Evolutionary conservation across 108 stramenopile genomes (phyloP).

Genomic region (Fragilariopsis cylindrus): DNA sequence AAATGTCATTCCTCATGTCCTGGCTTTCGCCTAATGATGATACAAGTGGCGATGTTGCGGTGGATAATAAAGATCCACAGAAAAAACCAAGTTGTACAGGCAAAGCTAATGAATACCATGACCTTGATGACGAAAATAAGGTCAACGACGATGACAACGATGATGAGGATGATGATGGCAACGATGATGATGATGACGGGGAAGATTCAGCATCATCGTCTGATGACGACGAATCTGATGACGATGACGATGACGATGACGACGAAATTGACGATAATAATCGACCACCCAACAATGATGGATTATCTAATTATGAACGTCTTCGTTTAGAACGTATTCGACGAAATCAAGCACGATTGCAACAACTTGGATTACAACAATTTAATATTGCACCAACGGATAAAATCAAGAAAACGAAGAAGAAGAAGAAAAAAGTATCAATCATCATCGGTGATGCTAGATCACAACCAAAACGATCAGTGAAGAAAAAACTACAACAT

Average conservation of each 20-base stretch:
- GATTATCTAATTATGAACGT: conserved; percentile 65
- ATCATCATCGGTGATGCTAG: background rate
- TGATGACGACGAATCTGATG: background rate
- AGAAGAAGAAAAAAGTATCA: background rate
- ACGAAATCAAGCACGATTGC: conserved; percentile 65
- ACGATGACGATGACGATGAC: background rate
- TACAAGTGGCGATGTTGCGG: no score
- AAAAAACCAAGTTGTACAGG: no score
- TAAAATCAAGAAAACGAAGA: no score
- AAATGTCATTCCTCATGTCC: no score
- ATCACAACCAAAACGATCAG: conserved; percentile 5
- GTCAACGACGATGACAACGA: no score
- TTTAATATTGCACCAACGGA: background rate
- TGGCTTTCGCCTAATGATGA: no score
- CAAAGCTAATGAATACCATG: no score
- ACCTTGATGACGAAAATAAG: no score
- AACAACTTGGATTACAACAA: conserved; percentile 48
- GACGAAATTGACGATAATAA: conserved; percentile 8
- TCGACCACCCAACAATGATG: conserved; percentile 20
- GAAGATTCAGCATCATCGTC: background rate
- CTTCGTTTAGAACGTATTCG: conserved; percentile 67
- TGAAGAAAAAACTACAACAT: background rate
- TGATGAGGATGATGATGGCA: no score
- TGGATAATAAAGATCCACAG: no score
- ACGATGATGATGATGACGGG: no score